Percentiles rank a stretch among this genome's conserved stretches.
These are phyloP conservation scores for Draba incana DNA, from an alignment of 345 rosid species.

Conservation along the genomic window DNA sequence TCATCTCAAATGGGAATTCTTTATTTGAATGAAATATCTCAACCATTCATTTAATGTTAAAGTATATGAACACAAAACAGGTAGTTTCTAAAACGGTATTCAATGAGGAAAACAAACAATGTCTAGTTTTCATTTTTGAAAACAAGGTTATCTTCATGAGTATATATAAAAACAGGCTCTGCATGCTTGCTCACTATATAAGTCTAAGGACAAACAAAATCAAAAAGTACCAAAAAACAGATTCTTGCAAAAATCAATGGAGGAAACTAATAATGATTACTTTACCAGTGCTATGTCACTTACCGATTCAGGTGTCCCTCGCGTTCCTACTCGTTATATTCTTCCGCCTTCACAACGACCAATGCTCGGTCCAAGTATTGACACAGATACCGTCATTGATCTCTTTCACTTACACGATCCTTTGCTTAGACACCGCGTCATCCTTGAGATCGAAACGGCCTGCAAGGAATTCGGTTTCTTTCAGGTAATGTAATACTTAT, in stretches of 20 bases:
- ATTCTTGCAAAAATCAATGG: constrained; percentile 28
- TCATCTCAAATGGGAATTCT: constrained; percentile 8
- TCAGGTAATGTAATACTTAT: constrained; percentile 37
- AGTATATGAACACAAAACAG: constrained; percentile 30
- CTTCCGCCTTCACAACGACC: constrained; percentile 46
- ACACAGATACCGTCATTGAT: constrained; percentile 22
- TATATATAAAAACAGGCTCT: constrained; percentile 16
- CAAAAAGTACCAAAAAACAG: constrained; percentile 19
- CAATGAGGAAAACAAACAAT: constrained; percentile 8
- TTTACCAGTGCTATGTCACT: constrained; percentile 41
- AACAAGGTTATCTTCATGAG: constrained; percentile 20
- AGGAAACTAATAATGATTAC: constrained; percentile 15
- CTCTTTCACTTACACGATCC: constrained; percentile 36
- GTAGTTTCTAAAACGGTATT: constrained; percentile 34
- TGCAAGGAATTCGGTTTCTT: constrained; percentile 45
- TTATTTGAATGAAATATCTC: constrained; percentile 1
- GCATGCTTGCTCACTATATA: constrained; percentile 28
- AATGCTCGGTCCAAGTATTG: constrained; percentile 13
- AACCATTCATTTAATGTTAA: constrained; percentile 26
- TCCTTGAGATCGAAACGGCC: constrained; percentile 38
- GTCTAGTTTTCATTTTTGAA: constrained; percentile 1
- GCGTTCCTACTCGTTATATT: constrained; percentile 38
- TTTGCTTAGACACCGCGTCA: constrained; percentile 26
- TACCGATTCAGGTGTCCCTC: constrained; percentile 29
- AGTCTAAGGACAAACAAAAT: neutral